These are phyloP conservation scores for Malania oleifera DNA, from an alignment of 164 flowering plant species.

Conservation along the genomic window DNA sequence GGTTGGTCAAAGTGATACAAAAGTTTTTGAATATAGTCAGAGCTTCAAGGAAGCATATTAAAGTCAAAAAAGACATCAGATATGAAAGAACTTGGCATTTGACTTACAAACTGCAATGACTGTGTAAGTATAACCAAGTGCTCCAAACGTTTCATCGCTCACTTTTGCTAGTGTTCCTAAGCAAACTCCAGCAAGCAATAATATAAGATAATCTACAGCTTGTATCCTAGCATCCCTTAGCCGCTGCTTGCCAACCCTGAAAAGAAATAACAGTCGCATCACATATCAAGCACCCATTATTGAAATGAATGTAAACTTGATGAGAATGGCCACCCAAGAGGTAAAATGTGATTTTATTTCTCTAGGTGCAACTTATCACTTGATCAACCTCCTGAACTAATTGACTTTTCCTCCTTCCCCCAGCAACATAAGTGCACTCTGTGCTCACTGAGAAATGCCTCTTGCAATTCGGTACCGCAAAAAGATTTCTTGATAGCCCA, in stretches of 20 bases:
- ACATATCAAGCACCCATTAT: slow-evolving; percentile 1
- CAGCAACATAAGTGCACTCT: background rate
- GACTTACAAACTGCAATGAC: slow-evolving; percentile 96
- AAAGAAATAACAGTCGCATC: background rate
- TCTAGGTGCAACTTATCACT: background rate
- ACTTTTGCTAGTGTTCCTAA: slow-evolving; percentile 95
- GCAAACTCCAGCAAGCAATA: slow-evolving; percentile 90
- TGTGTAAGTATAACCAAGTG: slow-evolving; percentile 80
- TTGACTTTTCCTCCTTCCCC: background rate
- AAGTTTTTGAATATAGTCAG: background rate
- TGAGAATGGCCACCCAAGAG: background rate
- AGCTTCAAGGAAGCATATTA: background rate
- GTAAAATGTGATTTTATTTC: background rate
- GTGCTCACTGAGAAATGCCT: background rate
- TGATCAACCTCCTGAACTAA: background rate
- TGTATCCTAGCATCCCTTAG: slow-evolving; percentile 79
- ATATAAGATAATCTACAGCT: slow-evolving; percentile 77
- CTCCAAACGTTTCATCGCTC: slow-evolving; percentile 89
- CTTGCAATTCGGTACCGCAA: too few relatives aligned
- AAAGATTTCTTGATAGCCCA: too few relatives aligned
- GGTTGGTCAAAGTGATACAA: too few relatives aligned
- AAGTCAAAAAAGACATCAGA: slow-evolving; percentile 1
- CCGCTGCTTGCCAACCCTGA: slow-evolving; percentile 84
- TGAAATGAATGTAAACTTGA: background rate
- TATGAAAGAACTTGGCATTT: background rate